Evolutionary conservation across 805 yeast species (phyloP).

Genomic region (Starmerella etchellsii): DNA sequence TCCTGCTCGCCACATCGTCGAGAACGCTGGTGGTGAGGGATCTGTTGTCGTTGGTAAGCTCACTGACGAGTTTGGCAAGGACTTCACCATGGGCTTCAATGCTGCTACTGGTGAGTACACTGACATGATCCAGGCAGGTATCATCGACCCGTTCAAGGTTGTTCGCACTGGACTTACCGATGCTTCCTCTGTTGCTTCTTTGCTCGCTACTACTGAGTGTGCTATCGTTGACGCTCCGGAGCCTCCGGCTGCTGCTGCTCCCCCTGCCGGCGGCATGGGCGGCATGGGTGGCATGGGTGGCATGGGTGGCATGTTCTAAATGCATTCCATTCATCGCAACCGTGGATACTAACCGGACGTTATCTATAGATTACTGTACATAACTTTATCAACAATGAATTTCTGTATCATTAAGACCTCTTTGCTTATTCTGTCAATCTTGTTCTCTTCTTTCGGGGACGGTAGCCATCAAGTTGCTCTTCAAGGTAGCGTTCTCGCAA

Average conservation of each 20-base stretch:
- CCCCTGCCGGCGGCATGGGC: constrained; percentile 53
- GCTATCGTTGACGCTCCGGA: constrained; percentile 91
- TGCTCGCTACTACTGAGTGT: constrained; percentile 96
- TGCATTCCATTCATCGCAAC: not conserved
- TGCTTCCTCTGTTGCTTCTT: constrained; percentile 94
- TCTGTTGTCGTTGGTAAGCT: constrained; percentile 91
- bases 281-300: constrained; percentile 38
- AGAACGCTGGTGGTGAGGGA: constrained; percentile 96
- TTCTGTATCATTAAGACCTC: not conserved
- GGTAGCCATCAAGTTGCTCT: constrained; percentile 8
- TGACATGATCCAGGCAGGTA: constrained; percentile 93
- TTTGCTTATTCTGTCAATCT: constrained; percentile 9
- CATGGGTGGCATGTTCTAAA: constrained; percentile 23
- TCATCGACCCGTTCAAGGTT: constrained; percentile 96
- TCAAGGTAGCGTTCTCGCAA: constrained; percentile 20
- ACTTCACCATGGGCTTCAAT: constrained; percentile 85
- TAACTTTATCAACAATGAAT: not conserved
- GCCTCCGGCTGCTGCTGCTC: constrained; percentile 47
- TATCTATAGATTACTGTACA: not conserved
- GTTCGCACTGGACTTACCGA: constrained; percentile 91
- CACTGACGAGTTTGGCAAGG: constrained; percentile 39
- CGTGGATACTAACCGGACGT: no score
- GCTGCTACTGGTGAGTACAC: constrained; percentile 85
- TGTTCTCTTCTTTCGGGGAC: constrained; percentile 13
- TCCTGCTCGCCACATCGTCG: constrained; percentile 92